phyloP scores from a whole-genome alignment of 2,329 filamentous ascomycete genomes.

The Pseudofabraea citricarpa region DNA sequence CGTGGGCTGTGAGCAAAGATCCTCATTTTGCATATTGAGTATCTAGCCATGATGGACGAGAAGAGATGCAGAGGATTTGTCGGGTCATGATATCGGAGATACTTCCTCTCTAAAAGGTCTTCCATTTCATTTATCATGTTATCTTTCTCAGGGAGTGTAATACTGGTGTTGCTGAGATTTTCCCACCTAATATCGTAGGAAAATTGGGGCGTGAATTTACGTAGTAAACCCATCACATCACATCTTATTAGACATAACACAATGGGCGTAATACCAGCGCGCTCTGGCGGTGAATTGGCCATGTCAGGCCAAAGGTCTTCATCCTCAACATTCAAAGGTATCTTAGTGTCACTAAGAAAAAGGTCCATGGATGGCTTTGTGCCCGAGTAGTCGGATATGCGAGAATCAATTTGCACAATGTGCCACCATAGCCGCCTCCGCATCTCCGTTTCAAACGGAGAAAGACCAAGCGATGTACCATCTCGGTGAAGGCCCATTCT shows the following conservation, averaged over 20 bases:
- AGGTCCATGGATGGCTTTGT: slow-evolving; percentile 32
- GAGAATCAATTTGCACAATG: slow-evolving; percentile 46
- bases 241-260: slow-evolving; percentile 24
- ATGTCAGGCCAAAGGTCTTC: slow-evolving; percentile 40
- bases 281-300: slow-evolving; percentile 36
- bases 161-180: slow-evolving; percentile 6
- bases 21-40: slow-evolving; percentile 18
- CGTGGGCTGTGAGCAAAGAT: slow-evolving; percentile 17
- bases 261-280: slow-evolving; percentile 41
- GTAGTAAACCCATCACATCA: slow-evolving; percentile 35
- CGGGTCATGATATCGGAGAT: slow-evolving; percentile 31
- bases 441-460: slow-evolving; percentile 47
- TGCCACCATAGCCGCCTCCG: slow-evolving; percentile 55
- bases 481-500: slow-evolving; percentile 26
- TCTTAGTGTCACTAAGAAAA: slow-evolving; percentile 40
- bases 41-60: slow-evolving; percentile 9
- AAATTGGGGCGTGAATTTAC: slow-evolving; percentile 30
- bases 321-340: slow-evolving; percentile 50
- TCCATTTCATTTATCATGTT: slow-evolving; percentile 30
- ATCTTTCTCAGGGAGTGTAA: slow-evolving; percentile 13
- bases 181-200: slow-evolving; percentile 12
- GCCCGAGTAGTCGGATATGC: slow-evolving; percentile 44
- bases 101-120: slow-evolving; percentile 29
- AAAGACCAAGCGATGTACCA: slow-evolving; percentile 42
- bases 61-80: slow-evolving; percentile 19